Evolutionary conservation across 1,139 yeast species (phyloP), one percentile per base, ranked within the genome.

Genomic region (Spencermartinsiella ligniputridi): DNA sequence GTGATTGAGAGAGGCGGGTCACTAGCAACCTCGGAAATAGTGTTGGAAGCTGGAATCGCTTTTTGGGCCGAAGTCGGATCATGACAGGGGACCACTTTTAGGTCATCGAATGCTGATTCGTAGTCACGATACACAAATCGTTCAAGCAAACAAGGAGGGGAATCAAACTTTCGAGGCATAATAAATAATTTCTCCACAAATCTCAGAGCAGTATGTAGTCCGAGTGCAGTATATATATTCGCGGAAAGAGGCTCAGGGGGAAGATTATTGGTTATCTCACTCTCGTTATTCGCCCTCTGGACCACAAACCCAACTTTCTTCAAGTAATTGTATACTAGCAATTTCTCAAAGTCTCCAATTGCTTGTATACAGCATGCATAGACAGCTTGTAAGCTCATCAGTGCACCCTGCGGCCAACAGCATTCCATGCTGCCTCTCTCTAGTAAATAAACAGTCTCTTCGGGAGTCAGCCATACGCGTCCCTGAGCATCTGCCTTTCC

Each of bases 371-470:
- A 70, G 15, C 75, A 64, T 0, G 83, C 66, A 62, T 88, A 87
- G 2, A 84, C 70, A 41, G 78, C 83, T 52, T 86, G 83, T 24
- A 90, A 64, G 43, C 83, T 75, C 60, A 89, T 60, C 2, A 79
- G 74, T 9, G 68, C 61, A 3, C 66, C 74, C 9, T 57, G 52
- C 1, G 55, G 55, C 45, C 70, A 63, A 59, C 71, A 79, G 17
- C 86, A 77, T 20, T 79, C 70, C 61, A 88, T 70, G 1, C 88
- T 77, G 0, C 97, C 97, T 58, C 97, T 71, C 62, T 90, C 96
- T 1, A 82, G 77, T 45, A 90, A 68, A 61, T 89, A 90, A 0
- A 88, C 67, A 3, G 82, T 74, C 56, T 90, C 97, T 47, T 86
- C 79, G 9, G 79, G 75, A 17, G 67, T 68, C 35, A 90, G 67